Evolutionary conservation across 1,284 basidiomycete species (phyloP).

Genomic region (Melampsora occidentalis): DNA sequence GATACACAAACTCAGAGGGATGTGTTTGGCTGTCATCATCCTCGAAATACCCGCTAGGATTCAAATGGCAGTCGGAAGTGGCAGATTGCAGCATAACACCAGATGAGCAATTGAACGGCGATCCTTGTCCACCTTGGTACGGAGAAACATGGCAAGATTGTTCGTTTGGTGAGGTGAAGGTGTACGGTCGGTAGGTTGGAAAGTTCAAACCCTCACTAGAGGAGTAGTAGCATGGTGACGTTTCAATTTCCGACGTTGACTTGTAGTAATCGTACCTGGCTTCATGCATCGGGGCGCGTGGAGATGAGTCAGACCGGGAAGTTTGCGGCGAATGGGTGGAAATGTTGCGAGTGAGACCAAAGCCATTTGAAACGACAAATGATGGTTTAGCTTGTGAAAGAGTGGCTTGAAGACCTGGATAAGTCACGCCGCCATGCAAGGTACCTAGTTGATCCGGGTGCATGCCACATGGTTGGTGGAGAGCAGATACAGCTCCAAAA

Average conservation of each 20-base stretch:
- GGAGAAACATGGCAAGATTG: conserved; percentile 3
- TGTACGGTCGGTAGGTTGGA: neutral
- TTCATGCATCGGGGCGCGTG: neutral
- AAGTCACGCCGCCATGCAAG: neutral
- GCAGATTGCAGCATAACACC: conserved; percentile 1
- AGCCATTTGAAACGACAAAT: neutral
- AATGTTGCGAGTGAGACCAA: neutral
- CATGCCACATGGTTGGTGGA: neutral
- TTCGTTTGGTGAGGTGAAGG: neutral
- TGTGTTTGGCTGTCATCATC: neutral
- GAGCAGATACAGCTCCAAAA: neutral
- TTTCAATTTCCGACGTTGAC: neutral
- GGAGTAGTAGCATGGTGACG: conserved; percentile 3
- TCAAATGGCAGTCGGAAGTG: neutral
- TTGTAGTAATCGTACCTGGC: neutral
- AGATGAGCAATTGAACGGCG: neutral
- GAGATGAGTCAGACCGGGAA: neutral
- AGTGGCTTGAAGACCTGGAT: neutral
- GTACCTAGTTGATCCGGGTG: neutral
- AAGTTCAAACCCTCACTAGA: neutral
- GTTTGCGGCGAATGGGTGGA: neutral
- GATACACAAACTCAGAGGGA: neutral
- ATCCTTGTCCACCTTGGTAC: neutral
- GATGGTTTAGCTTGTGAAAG: conserved; percentile 2
- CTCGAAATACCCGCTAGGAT: neutral